Percentiles rank a stretch among this genome's conserved stretches.
Conservation (phyloP, 2,329 filamentous ascomycete genomes). For the Calonectria honghensis region DNA sequence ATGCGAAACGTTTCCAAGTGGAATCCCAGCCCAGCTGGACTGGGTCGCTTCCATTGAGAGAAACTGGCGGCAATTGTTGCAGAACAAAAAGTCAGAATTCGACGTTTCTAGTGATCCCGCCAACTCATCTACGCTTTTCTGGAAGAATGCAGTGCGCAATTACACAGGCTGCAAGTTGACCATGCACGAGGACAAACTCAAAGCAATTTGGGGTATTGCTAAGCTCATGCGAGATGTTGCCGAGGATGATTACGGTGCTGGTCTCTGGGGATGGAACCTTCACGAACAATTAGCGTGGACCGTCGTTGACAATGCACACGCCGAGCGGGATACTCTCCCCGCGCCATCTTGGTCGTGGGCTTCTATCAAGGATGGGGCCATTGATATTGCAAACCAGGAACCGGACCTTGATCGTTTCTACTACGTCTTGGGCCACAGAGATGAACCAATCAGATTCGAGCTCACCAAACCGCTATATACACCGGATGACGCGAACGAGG, state of each 20-base stretch:
- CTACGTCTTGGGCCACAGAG: background rate
- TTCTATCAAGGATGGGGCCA: background rate
- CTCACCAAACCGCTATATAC: no score
- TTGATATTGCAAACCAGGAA: background rate
- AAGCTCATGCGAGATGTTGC: background rate
- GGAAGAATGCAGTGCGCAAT: constrained; percentile 5
- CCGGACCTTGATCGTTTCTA: background rate
- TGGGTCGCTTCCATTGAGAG: constrained; percentile 1
- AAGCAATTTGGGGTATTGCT: background rate
- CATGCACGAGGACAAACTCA: background rate
- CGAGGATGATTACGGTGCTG: background rate
- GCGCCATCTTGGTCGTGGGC: constrained; percentile 3
- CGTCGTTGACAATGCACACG: background rate
- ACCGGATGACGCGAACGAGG: background rate
- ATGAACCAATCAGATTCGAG: background rate
- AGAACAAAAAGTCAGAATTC: background rate
- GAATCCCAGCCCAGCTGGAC: background rate
- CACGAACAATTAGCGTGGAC: background rate
- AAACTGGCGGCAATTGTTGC: constrained; percentile 6
- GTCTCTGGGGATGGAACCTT: background rate
- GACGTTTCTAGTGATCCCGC: background rate
- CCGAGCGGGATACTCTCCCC: background rate
- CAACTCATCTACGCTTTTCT: background rate
- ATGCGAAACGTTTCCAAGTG: background rate
- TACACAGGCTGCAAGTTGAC: constrained; percentile 2